These are phyloP conservation scores for Malus sylvestris DNA, from an alignment of 306 rosid genomes.

Conservation along the genomic window DNA sequence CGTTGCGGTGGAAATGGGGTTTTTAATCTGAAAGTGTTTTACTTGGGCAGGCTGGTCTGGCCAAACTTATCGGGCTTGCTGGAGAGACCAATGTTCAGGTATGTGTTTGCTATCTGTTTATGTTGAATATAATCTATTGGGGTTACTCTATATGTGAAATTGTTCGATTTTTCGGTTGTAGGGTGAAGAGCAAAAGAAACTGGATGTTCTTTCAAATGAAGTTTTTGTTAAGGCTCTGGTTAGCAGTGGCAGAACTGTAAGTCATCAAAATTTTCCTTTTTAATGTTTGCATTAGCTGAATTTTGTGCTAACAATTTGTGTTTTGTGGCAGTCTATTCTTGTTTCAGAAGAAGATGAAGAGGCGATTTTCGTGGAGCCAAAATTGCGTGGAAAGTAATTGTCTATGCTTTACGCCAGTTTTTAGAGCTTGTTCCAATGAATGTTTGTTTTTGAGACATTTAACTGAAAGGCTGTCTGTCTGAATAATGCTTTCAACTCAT, in stretches of 20 bases:
- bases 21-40: neutral
- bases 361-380: conserved; percentile 69
- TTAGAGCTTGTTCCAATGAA: neutral
- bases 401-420: neutral
- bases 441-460: neutral
- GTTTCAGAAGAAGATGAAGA: conserved; percentile 98
- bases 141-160: neutral
- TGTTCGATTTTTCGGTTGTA: conserved; percentile 22
- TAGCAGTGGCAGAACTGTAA: conserved; percentile 95
- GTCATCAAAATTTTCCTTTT: neutral
- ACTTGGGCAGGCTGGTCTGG: conserved; percentile 79
- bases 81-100: conserved; percentile 98
- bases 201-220: conserved; percentile 93
- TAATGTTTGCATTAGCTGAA: neutral
- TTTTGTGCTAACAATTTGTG: conserved; percentile 17
- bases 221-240: conserved; percentile 84
- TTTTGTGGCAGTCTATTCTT: conserved; percentile 61
- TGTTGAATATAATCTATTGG: neutral
- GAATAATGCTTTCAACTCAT: neutral
- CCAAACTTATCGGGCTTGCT: conserved; percentile 96
- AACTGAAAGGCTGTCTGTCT: neutral
- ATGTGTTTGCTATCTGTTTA: neutral
- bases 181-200: conserved; percentile 99
- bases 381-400: conserved; percentile 45
- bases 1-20: neutral